Conservation (phyloP, 257 asterid species). For the Catharanthus roseus region DNA sequence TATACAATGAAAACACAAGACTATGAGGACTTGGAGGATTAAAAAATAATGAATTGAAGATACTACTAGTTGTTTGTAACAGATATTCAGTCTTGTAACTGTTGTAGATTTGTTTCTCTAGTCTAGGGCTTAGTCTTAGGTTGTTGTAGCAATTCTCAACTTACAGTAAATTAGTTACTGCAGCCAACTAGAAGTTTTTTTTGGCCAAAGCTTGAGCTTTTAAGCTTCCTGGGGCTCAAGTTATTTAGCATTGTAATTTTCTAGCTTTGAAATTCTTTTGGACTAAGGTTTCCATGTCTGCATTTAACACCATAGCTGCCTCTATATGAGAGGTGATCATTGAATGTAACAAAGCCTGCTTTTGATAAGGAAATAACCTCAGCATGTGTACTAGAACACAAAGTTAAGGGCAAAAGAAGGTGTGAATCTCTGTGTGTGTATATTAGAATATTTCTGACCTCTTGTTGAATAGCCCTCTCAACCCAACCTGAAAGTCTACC, state of each 20-base stretch:
- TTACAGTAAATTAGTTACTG: neutral
- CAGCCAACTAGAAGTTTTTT: neutral
- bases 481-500: slow-evolving; percentile 86
- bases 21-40: too few relatives aligned
- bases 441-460: slow-evolving; percentile 46
- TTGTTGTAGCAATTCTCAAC: neutral
- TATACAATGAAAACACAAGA: too few relatives aligned
- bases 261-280: neutral
- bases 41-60: too few relatives aligned
- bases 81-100: too few relatives aligned
- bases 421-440: neutral
- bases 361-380: neutral
- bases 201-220: neutral
- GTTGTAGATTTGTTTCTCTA: neutral
- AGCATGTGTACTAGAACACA: neutral
- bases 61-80: too few relatives aligned
- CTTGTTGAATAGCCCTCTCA: slow-evolving; percentile 89
- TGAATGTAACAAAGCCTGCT: neutral
- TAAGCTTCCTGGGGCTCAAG: neutral
- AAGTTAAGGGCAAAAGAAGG: neutral
- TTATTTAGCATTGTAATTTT: neutral
- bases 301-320: neutral
- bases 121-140: neutral
- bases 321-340: neutral
- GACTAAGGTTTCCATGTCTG: neutral